Conservation (phyloP, 106 monocot genomes). For the Triglochin maritima region DNA sequence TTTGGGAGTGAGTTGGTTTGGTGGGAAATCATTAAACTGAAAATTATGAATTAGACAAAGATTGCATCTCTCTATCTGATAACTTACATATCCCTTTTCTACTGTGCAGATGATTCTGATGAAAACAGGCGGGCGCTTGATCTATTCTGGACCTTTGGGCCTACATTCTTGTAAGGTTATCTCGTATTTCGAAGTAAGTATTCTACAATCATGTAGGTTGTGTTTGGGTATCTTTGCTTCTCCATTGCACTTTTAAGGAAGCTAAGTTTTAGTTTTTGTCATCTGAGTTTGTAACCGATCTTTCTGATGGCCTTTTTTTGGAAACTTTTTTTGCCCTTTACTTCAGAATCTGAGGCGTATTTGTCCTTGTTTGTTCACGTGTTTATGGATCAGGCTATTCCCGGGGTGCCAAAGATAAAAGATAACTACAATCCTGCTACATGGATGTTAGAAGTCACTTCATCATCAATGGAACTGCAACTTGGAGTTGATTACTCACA, state of each 20-base stretch:
- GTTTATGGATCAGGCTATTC: constrained; percentile 27
- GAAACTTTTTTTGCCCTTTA: no score
- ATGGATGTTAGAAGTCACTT: constrained; percentile 78
- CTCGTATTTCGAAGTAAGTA: constrained; percentile 17
- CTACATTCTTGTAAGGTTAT: constrained; percentile 6
- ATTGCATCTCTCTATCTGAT: background rate
- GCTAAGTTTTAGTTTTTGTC: no score
- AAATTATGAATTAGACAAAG: no score
- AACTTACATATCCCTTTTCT: background rate
- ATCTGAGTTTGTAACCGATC: no score
- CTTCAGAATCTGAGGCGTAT: no score
- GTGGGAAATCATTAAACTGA: no score
- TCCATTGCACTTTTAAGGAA: no score
- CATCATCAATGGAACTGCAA: constrained; percentile 43
- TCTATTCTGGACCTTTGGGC: constrained; percentile 16
- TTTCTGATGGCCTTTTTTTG: no score
- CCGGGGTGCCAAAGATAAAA: constrained; percentile 55
- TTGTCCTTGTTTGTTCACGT: no score
- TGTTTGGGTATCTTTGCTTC: no score
- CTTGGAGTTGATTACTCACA: constrained; percentile 57
- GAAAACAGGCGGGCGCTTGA: constrained; percentile 16
- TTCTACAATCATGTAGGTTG: no score
- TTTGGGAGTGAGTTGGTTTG: no score
- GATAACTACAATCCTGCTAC: constrained; percentile 76
- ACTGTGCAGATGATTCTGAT: constrained; percentile 14